Evolutionary conservation across 768 basidiomycete genomes (phyloP).

Genomic region (Russula compacta): DNA sequence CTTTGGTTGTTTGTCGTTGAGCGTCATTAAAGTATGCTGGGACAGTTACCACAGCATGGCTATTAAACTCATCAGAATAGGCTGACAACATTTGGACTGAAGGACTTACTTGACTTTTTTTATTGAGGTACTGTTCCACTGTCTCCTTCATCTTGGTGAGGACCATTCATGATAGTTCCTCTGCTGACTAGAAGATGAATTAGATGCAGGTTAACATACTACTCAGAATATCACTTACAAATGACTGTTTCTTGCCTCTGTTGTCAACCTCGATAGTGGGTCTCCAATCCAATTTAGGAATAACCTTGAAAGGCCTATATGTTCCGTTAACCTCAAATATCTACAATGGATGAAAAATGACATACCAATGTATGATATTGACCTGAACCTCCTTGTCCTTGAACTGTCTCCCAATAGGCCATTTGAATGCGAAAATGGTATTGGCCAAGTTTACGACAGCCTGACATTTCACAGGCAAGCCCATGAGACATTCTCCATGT

Average conservation of each 20-base stretch:
- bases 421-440: slow-evolving; percentile 92
- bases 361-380: slow-evolving; percentile 77
- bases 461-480: slow-evolving; percentile 94
- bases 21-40: slow-evolving; percentile 99
- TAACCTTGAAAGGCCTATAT: slow-evolving; percentile 83
- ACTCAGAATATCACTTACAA: too few relatives aligned
- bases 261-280: slow-evolving; percentile 82
- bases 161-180: slow-evolving; percentile 84
- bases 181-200: slow-evolving; percentile 50
- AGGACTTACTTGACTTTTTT: slow-evolving; percentile 82
- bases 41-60: slow-evolving; percentile 87
- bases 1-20: slow-evolving; percentile 98
- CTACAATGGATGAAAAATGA: slow-evolving; percentile 2
- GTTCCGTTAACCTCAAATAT: too few relatives aligned
- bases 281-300: slow-evolving; percentile 62
- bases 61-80: slow-evolving; percentile 21
- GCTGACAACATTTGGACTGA: too few relatives aligned
- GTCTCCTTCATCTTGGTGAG: slow-evolving; percentile 93
- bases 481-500: too few relatives aligned
- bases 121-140: slow-evolving; percentile 86
- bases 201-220: too few relatives aligned
- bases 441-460: slow-evolving; percentile 92
- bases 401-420: slow-evolving; percentile 89
- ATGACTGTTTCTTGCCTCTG: slow-evolving; percentile 72
- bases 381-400: slow-evolving; percentile 89